A percentile compares a stretch with the other conserved stretches of the same genome.
Evolutionary conservation across 1,284 basidiomycete species (phyloP).

Genomic region (Ceratobasidium theobromae): DNA sequence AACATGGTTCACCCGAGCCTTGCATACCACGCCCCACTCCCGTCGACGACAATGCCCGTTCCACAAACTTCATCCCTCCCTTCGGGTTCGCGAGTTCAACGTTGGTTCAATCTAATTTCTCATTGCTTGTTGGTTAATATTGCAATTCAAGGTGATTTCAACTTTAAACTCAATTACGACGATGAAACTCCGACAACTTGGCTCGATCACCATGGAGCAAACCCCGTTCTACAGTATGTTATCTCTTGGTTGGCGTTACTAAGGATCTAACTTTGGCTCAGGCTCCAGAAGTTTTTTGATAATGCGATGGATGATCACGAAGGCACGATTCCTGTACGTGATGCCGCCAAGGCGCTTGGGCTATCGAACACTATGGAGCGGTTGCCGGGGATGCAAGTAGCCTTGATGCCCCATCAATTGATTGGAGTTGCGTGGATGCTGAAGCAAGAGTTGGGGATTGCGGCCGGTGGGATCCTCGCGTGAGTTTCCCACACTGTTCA

Average conservation of each 20-base stretch:
- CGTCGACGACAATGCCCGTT: not conserved
- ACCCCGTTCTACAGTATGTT: slow-evolving; percentile 49
- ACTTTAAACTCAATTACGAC: slow-evolving; percentile 52
- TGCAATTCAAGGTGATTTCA: slow-evolving; percentile 43
- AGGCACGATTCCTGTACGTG: slow-evolving; percentile 35
- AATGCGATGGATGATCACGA: slow-evolving; percentile 36
- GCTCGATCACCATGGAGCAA: slow-evolving; percentile 52
- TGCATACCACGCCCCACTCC: not conserved
- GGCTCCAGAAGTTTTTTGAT: slow-evolving; percentile 14
- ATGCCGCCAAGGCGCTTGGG: slow-evolving; percentile 30
- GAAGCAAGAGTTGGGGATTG: slow-evolving; percentile 52
- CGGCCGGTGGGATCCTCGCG: slow-evolving; percentile 42
- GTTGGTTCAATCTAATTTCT: not conserved
- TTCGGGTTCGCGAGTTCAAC: not conserved
- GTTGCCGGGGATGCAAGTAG: slow-evolving; percentile 40
- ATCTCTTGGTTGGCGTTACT: not conserved
- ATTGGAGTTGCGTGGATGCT: slow-evolving; percentile 52
- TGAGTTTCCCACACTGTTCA: slow-evolving; percentile 37
- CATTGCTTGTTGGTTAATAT: not conserved
- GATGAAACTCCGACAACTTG: slow-evolving; percentile 47
- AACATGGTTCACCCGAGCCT: slow-evolving; percentile 16
- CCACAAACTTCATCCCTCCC: not conserved
- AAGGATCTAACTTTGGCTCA: not conserved
- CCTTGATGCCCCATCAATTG: slow-evolving; percentile 44
- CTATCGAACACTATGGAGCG: slow-evolving; percentile 30